A percentile compares a stretch with the other conserved stretches of the same genome.
phyloP scores from a whole-genome alignment of 305 asterid species.

The Rubia balearica region DNA sequence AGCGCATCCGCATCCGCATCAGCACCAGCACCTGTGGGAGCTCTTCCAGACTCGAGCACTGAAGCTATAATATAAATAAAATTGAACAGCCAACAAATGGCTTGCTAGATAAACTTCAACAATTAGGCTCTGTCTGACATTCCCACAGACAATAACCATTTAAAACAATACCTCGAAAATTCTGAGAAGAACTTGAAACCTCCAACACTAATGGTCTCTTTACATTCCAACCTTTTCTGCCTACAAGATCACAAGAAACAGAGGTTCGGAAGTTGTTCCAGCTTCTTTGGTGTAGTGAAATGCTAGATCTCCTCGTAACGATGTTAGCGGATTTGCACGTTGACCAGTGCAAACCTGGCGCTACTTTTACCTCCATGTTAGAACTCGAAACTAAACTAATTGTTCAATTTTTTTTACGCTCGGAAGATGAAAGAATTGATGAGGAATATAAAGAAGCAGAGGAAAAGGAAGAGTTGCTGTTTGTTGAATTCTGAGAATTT shows the following conservation, averaged over 20 bases:
- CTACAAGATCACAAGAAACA: slow-evolving; percentile 26
- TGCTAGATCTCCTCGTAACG: slow-evolving; percentile 28
- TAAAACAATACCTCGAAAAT: slow-evolving; percentile 40
- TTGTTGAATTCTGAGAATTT: no score
- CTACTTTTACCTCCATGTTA: slow-evolving; percentile 49
- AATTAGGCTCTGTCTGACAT: neutral
- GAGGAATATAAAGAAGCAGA: neutral
- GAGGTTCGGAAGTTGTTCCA: slow-evolving; percentile 16
- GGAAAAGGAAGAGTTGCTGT: neutral
- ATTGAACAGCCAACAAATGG: neutral
- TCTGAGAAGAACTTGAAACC: slow-evolving; percentile 57
- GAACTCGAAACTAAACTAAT: neutral
- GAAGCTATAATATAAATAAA: slow-evolving; percentile 38
- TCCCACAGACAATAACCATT: neutral
- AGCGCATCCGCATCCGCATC: slow-evolving; percentile 37
- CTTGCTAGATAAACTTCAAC: neutral
- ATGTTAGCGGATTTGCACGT: slow-evolving; percentile 31
- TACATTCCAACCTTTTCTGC: slow-evolving; percentile 20
- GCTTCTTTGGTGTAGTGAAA: slow-evolving; percentile 28
- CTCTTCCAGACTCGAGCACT: slow-evolving; percentile 41
- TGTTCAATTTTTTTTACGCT: neutral
- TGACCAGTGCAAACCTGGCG: slow-evolving; percentile 37
- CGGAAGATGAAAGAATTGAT: neutral
- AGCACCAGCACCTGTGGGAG: slow-evolving; percentile 18
- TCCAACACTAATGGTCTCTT: slow-evolving; percentile 28